These are phyloP conservation scores for Coniferiporia weirii DNA, from an alignment of 1,284 basidiomycete genomes.

Conservation along the genomic window DNA sequence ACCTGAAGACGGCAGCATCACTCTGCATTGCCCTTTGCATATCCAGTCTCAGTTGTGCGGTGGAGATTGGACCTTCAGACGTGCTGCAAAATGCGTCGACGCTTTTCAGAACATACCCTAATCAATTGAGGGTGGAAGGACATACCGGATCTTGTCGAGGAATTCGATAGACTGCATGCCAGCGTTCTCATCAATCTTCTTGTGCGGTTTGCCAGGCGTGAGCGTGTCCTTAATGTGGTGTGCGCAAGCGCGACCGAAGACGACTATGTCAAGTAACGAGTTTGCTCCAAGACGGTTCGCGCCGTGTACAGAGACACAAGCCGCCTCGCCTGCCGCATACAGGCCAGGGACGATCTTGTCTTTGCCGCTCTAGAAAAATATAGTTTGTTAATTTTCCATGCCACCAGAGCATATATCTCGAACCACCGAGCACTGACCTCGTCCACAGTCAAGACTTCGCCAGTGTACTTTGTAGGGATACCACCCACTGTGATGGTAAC, in stretches of 20 bases:
- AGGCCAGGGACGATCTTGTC: slow-evolving; percentile 96
- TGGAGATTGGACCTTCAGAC: slow-evolving; percentile 78
- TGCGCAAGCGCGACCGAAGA: slow-evolving; percentile 97
- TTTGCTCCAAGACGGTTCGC: slow-evolving; percentile 99
- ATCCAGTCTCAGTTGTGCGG: slow-evolving; percentile 86
- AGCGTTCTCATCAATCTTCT: slow-evolving; percentile 82
- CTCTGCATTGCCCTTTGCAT: slow-evolving; percentile 99
- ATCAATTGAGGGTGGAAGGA: neutral
- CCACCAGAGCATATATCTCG: neutral
- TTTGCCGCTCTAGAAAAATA: slow-evolving; percentile 59
- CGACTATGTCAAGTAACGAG: slow-evolving; percentile 98
- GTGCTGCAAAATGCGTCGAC: slow-evolving; percentile 39
- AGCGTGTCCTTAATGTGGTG: slow-evolving; percentile 95
- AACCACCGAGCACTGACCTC: slow-evolving; percentile 33
- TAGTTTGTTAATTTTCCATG: neutral
- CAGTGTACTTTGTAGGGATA: slow-evolving; percentile 98
- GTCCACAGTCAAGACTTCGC: slow-evolving; percentile 89
- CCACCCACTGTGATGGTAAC: slow-evolving; percentile 77
- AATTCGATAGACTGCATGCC: slow-evolving; percentile 85
- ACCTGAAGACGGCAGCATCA: slow-evolving; percentile 85
- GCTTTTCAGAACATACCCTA: neutral
- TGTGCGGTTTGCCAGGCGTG: slow-evolving; percentile 88
- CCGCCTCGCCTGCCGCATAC: slow-evolving; percentile 98
- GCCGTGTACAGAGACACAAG: slow-evolving; percentile 98
- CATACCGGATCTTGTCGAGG: slow-evolving; percentile 80